Evolutionary conservation across 2,329 filamentous ascomycete species (phyloP).

Genomic region (Aspergillus sp.): DNA sequence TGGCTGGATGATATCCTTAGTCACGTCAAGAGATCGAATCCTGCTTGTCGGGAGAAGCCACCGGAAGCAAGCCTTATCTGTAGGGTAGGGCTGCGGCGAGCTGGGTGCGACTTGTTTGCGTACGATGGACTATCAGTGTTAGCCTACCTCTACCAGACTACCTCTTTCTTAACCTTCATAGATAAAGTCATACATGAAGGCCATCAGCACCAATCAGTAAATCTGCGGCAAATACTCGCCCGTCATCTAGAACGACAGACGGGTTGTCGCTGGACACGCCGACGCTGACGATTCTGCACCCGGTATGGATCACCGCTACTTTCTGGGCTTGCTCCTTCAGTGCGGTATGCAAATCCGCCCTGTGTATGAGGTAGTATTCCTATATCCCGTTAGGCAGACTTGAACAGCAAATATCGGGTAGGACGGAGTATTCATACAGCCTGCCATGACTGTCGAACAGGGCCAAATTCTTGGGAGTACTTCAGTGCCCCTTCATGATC

Average conservation of each 20-base stretch:
- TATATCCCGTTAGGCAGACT: conserved; percentile 8
- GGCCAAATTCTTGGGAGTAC: conserved; percentile 17
- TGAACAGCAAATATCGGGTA: no score
- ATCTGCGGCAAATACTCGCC: conserved; percentile 20
- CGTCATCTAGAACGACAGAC: conserved; percentile 21
- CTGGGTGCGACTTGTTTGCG: conserved; percentile 19
- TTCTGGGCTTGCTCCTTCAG: conserved; percentile 34
- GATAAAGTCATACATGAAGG: conserved; percentile 18
- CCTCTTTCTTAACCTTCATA: no score
- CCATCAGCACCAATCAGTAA: conserved; percentile 28
- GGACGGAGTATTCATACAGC: no score
- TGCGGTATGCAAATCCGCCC: conserved; percentile 44
- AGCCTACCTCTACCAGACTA: no score
- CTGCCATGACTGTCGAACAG: conserved; percentile 22
- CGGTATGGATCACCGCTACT: conserved; percentile 21
- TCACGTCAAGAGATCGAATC: conserved; percentile 13
- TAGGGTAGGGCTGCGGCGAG: conserved; percentile 17
- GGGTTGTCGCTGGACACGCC: conserved; percentile 14
- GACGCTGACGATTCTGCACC: conserved; percentile 22
- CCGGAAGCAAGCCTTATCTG: conserved; percentile 26
- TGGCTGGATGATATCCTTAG: conserved; percentile 12
- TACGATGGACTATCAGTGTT: conserved; percentile 21
- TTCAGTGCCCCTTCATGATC: conserved; percentile 16
- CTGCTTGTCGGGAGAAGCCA: conserved; percentile 23
- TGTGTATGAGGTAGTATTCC: conserved; percentile 38